Evolutionary conservation across 176 grass and related monocot species (phyloP).

Genomic region (Typha latifolia): DNA sequence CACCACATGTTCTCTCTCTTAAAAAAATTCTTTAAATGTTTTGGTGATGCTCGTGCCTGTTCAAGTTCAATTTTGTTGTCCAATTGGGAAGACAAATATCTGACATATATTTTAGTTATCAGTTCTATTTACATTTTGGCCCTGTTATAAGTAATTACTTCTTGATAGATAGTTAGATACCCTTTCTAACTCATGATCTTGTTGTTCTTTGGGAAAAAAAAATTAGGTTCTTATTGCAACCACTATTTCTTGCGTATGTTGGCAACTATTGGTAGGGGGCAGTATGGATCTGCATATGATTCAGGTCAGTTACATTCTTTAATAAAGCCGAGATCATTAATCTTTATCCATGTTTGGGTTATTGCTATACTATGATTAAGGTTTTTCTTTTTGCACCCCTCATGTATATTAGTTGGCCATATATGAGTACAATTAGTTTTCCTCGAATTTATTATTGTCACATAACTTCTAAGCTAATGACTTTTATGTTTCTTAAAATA

Average conservation of each 20-base stretch:
- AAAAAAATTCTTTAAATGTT: too few relatives aligned
- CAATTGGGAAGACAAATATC: too few relatives aligned
- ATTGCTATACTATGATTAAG: too few relatives aligned
- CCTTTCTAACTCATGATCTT: slow-evolving; percentile 15
- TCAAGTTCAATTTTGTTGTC: too few relatives aligned
- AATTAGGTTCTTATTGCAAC: slow-evolving; percentile 81
- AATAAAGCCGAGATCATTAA: neutral
- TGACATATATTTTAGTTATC: neutral
- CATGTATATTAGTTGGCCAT: too few relatives aligned
- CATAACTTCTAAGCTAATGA: neutral
- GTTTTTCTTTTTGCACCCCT: too few relatives aligned
- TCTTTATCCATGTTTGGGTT: slow-evolving; percentile 3
- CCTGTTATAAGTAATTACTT: neutral
- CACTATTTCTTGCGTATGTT: slow-evolving; percentile 93
- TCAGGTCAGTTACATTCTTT: slow-evolving; percentile 28
- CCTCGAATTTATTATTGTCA: too few relatives aligned
- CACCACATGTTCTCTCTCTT: too few relatives aligned
- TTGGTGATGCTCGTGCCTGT: too few relatives aligned
- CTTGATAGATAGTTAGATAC: neutral
- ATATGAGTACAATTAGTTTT: too few relatives aligned
- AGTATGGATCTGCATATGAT: slow-evolving; percentile 75
- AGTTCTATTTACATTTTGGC: neutral
- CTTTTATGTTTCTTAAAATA: slow-evolving; percentile 12
- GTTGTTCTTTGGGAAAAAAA: slow-evolving; percentile 21
- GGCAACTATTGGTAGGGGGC: slow-evolving; percentile 79